Percentiles rank a stretch among this genome's conserved stretches.
Evolutionary conservation across 2,329 filamentous ascomycete species (phyloP).

Genomic region (Pseudogymnoascus sp.): DNA sequence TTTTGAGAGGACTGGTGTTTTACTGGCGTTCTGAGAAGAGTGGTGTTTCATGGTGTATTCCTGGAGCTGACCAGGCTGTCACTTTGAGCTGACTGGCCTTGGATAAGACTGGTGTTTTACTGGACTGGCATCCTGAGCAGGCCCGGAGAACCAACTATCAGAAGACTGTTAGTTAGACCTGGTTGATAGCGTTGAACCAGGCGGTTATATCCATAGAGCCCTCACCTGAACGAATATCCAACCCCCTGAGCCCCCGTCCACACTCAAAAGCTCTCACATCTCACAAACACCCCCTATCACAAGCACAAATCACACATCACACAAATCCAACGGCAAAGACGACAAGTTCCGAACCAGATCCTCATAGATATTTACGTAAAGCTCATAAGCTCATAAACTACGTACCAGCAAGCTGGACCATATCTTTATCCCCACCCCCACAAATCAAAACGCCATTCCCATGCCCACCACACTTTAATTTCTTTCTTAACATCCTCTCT

Average conservation of each 20-base stretch:
- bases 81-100: no score
- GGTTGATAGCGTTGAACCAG: not conserved
- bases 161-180: not conserved
- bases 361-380: slow-evolving; percentile 9
- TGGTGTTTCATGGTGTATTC: no score
- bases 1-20: no score
- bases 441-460: slow-evolving; percentile 2
- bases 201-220: not conserved
- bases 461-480: slow-evolving; percentile 6
- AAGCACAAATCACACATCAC: not conserved
- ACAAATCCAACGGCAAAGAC: not conserved
- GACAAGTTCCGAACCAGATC: not conserved
- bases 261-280: not conserved
- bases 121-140: not conserved
- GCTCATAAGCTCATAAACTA: slow-evolving; percentile 8
- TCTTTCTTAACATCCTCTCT: not conserved
- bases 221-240: not conserved
- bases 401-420: slow-evolving; percentile 9
- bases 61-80: no score
- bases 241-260: not conserved
- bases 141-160: not conserved
- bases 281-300: not conserved
- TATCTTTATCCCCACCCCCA: slow-evolving; percentile 5
- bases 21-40: no score
- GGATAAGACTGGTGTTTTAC: no score